Base-by-base conservation (phyloP, 2,329 filamentous ascomycete genomes). In the Setomelanomma holmii region DNA sequence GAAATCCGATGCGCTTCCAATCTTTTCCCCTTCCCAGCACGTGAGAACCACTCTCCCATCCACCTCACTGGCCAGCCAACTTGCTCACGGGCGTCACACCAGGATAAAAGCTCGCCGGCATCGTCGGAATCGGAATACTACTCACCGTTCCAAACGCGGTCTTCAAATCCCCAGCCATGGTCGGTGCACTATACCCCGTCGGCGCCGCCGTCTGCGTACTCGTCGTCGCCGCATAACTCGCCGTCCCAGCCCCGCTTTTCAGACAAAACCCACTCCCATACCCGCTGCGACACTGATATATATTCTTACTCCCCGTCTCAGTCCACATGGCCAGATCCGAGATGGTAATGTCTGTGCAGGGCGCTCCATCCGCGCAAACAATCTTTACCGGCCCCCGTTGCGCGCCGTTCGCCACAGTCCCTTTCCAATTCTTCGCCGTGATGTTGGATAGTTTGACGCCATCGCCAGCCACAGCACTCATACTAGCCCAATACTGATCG, bases 361-460 rank as follows among this genome's bases (percentile, higher is more conserved):
- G 84, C 1, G 76, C 78, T 1, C 61, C 72, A 49, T 79, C 74
- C 0, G 82, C 77, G 58, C 83, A 86, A 27, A 77, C 67, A 36
- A 85, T 70, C 51, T 82, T 80, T 60, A 86, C 75, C 1, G 84
- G 83, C 0, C 80, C 82, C 19, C 84, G 79, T 46, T 76, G 51
- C 4, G 67, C 66, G 17, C 83, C 84, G 54, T 85, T 73, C 2
- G 74, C 64, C 48, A 78, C 77, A 2, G 79, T 82, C 30, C 84
- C 84, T 50, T 79, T 81, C 84, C 84, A 86, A 68, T 82, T 81
- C 44, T 67, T 76, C 66, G 85, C 77, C 2, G 76, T 81, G 60
- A 87, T 75, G 70, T 84, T 82, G 59, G 60, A 74, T 38, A 84
- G 78, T 52, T 79, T 67, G 6, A 86, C 81, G 23, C 84, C 84